phyloP scores from a whole-genome alignment of 1,139 yeast species.

The Geotrichum citri-aurantii region DNA sequence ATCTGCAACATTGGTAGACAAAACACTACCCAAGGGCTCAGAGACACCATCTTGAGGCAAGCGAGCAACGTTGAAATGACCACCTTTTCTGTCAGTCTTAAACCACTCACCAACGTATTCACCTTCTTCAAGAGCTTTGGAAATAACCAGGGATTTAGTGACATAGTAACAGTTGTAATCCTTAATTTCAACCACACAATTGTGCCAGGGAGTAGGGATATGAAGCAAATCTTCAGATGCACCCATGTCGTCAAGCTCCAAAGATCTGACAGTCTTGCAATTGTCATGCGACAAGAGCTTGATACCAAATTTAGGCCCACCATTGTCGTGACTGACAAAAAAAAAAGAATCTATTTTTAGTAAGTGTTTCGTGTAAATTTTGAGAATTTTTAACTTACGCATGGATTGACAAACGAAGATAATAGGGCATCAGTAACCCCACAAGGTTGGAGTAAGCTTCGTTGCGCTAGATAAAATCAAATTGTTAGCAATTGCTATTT shows the following conservation, averaged over 20 bases:
- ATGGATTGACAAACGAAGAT: conserved; percentile 18
- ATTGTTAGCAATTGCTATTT: conserved; percentile 1
- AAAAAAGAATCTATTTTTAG: neutral
- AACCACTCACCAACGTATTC: conserved; percentile 16
- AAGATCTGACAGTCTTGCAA: conserved; percentile 14
- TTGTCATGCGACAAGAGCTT: conserved; percentile 16
- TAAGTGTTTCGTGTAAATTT: neutral
- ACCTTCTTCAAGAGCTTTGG: conserved; percentile 12
- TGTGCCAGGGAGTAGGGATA: conserved; percentile 21
- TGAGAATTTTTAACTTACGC: conserved; percentile 10
- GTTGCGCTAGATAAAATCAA: conserved; percentile 12
- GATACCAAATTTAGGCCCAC: conserved; percentile 19
- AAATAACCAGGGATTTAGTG: conserved; percentile 18
- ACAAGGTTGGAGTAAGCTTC: conserved; percentile 20
- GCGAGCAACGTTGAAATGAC: conserved; percentile 6
- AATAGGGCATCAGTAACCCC: conserved; percentile 18
- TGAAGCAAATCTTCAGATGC: conserved; percentile 18
- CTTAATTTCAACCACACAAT: conserved; percentile 16
- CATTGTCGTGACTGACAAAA: conserved; percentile 15
- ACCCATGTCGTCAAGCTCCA: conserved; percentile 14
- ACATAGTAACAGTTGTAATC: conserved; percentile 11
- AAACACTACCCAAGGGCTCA: neutral
- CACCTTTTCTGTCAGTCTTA: conserved; percentile 15
- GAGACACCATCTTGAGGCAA: neutral
- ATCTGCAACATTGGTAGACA: neutral